A percentile compares a stretch with the other conserved stretches of the same genome.
Evolutionary conservation across 2,329 filamentous ascomycete species (phyloP).

Genomic region (Fusarium sp.): DNA sequence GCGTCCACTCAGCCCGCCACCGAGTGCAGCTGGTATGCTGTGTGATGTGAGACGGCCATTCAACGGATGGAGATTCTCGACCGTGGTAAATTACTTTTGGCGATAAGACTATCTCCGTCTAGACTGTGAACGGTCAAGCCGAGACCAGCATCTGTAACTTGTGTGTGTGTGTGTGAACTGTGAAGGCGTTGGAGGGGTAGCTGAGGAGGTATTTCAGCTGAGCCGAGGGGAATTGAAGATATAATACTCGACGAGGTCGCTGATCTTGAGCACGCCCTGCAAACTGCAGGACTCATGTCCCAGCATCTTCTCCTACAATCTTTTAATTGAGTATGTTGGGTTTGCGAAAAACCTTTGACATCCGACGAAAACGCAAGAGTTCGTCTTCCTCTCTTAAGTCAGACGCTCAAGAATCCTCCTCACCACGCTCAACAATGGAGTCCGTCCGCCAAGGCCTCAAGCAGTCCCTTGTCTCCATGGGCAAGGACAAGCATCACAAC

Average conservation of each 20-base stretch:
- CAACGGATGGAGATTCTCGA: neutral
- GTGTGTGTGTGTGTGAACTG: neutral
- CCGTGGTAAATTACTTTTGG: conserved; percentile 20
- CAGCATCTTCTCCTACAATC: neutral
- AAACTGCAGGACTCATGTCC: conserved; percentile 2
- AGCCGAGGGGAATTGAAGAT: neutral
- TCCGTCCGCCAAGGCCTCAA: conserved; percentile 29
- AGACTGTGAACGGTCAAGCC: neutral
- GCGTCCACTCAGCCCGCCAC: conserved; percentile 17
- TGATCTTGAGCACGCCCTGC: neutral
- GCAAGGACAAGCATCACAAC: conserved; percentile 19
- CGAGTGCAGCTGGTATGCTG: conserved; percentile 1
- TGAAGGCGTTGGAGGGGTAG: conserved; percentile 16
- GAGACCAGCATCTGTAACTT: neutral
- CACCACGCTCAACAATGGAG: conserved; percentile 33
- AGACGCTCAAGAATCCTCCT: conserved; percentile 19
- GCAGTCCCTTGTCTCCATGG: conserved; percentile 19
- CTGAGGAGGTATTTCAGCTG: conserved; percentile 11
- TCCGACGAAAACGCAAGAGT: conserved; percentile 39
- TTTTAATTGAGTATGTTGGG: conserved; percentile 38
- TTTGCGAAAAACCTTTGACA: conserved; percentile 38
- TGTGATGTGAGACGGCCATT: neutral
- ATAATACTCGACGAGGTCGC: conserved; percentile 5
- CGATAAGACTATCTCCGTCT: neutral
- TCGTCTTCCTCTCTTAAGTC: conserved; percentile 33